A percentile compares a stretch with the other conserved stretches of the same genome.
Conservation (phyloP, 176 grass and related monocot species). For the Thalia dealbata region DNA sequence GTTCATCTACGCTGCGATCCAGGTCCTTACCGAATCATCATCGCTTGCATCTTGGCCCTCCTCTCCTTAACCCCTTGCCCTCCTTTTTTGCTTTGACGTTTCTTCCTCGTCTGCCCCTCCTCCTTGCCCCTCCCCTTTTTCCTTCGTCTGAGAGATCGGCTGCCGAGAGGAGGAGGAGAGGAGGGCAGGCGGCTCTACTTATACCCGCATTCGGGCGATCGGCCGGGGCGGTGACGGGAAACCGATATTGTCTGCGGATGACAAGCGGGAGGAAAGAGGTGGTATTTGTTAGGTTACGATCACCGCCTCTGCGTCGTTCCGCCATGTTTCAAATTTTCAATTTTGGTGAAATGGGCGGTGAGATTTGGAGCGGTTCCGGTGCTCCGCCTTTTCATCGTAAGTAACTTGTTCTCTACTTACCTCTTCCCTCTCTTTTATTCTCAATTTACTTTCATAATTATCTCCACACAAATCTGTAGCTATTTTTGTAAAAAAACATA, state of each 20-base stretch:
- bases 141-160: not conserved
- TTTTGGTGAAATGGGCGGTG: not conserved
- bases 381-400: not conserved
- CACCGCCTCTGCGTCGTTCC: not conserved
- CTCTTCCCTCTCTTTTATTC: no score
- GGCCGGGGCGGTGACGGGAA: no score
- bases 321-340: not conserved
- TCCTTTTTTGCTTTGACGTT: no score
- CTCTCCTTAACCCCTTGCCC: no score
- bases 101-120: no score
- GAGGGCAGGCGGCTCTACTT: not conserved
- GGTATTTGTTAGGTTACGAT: not conserved
- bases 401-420: no score
- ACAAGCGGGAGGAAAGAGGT: no score
- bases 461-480: no score
- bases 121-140: not conserved
- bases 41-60: not conserved
- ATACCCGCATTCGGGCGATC: not conserved
- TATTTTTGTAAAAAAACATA: no score
- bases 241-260: no score
- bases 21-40: not conserved
- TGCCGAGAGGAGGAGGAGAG: not conserved
- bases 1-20: not conserved
- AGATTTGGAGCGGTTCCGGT: not conserved
- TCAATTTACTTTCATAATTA: no score